Percentiles rank a stretch among this genome's conserved stretches.
These are phyloP conservation scores for Metschnikowia hibisci DNA, from an alignment of 805 yeast species.

Conservation along the genomic window DNA sequence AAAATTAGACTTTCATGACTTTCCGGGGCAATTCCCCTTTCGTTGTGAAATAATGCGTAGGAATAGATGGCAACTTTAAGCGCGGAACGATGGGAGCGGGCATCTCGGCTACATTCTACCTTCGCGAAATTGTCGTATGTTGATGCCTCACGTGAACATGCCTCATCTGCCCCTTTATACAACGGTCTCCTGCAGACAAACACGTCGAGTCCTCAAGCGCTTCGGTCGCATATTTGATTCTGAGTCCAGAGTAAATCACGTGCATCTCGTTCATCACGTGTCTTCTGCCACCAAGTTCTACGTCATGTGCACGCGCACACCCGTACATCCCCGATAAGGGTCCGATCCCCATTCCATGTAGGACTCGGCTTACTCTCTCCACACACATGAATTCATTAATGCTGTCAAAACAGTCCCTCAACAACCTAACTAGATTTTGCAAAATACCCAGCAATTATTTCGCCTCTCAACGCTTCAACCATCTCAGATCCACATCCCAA, in stretches of 20 bases:
- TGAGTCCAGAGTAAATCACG: no score
- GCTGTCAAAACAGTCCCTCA: background rate
- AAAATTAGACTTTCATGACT: background rate
- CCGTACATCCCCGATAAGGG: slow-evolving; percentile 6
- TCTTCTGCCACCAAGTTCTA: background rate
- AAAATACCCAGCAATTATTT: no score
- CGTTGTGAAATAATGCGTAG: background rate
- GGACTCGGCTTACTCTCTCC: background rate
- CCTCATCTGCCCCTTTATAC: background rate
- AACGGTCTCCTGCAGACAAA: no score
- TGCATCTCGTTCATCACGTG: no score
- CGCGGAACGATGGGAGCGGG: background rate
- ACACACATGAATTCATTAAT: background rate
- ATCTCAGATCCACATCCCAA: background rate
- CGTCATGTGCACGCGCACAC: background rate
- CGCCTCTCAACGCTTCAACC: background rate
- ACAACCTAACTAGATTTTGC: background rate
- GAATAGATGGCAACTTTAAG: background rate
- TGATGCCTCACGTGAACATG: background rate
- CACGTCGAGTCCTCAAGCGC: no score
- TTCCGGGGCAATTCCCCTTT: no score
- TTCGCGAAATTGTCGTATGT: background rate
- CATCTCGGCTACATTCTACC: slow-evolving; percentile 5
- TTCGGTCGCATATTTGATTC: background rate
- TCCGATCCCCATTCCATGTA: slow-evolving; percentile 1